phyloP scores from a whole-genome alignment of 2,329 filamentous ascomycete species.

The Simplicillium sp. region DNA sequence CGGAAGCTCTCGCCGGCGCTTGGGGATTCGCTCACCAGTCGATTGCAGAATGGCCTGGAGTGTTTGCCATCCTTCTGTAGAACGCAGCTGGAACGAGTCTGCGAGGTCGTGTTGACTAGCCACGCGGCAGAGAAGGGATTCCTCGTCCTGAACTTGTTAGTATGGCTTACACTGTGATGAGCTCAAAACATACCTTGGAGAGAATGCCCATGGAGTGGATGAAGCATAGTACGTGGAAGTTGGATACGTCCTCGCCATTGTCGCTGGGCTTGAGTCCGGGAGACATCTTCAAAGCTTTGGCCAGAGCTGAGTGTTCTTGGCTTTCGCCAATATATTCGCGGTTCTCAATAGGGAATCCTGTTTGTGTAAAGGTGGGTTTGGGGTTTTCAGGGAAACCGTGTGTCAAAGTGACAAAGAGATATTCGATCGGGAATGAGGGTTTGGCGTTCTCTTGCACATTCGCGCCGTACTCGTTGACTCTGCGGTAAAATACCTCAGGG shows the following conservation, averaged over 20 bases:
- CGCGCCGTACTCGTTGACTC: conserved; percentile 91
- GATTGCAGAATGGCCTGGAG: conserved; percentile 87
- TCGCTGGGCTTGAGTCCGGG: conserved; percentile 49
- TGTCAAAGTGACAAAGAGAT: conserved; percentile 88
- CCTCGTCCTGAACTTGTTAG: conserved; percentile 65
- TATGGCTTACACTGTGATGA: conserved; percentile 5
- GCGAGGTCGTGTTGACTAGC: conserved; percentile 72
- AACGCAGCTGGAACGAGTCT: conserved; percentile 74
- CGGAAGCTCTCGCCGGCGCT: conserved; percentile 46
- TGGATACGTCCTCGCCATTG: conserved; percentile 64
- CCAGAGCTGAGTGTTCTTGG: conserved; percentile 64
- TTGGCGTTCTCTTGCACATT: conserved; percentile 97
- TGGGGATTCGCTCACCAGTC: conserved; percentile 92
- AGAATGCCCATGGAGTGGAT: conserved; percentile 72
- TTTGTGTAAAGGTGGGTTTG: conserved; percentile 64
- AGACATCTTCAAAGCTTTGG: conserved; percentile 57
- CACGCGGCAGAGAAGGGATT: conserved; percentile 74
- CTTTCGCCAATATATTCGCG: conserved; percentile 76
- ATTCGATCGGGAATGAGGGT: conserved; percentile 92
- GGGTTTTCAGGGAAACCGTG: conserved; percentile 85
- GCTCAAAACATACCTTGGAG: conserved; percentile 63
- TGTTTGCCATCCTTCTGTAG: conserved; percentile 88
- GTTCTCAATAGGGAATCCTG: conserved; percentile 83
- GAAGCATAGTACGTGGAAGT: conserved; percentile 92
- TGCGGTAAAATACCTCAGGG: conserved; percentile 92